Evolutionary conservation across 495 filamentous ascomycete genomes (phyloP).

Genomic region (Clavariopsis aquatica): DNA sequence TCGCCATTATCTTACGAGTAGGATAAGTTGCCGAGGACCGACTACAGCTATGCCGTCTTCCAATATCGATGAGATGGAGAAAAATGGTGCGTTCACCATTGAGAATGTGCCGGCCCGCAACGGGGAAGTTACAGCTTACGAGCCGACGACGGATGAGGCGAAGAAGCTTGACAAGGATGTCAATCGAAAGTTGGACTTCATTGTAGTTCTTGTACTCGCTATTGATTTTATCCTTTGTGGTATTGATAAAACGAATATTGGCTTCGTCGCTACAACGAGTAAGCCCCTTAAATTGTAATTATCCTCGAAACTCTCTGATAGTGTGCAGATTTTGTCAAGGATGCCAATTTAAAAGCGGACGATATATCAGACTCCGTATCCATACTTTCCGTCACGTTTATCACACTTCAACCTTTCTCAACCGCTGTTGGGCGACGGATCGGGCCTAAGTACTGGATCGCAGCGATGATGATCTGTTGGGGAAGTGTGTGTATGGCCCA

Average conservation of each 20-base stretch:
- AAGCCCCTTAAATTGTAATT: neutral
- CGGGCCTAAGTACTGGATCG: constrained; percentile 24
- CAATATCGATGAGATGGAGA: neutral
- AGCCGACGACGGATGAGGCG: constrained; percentile 17
- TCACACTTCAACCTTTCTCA: constrained; percentile 26
- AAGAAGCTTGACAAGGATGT: constrained; percentile 11
- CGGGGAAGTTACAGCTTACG: constrained; percentile 2
- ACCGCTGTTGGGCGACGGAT: constrained; percentile 12
- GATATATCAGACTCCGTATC: constrained; percentile 22
- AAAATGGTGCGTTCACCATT: neutral
- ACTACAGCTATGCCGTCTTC: too few relatives aligned
- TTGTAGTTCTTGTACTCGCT: constrained; percentile 16
- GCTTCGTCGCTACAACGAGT: constrained; percentile 22
- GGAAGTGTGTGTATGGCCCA: constrained; percentile 21
- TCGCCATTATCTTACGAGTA: neutral
- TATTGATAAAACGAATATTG: constrained; percentile 28
- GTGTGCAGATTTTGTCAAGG: constrained; percentile 13
- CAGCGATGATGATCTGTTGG: constrained; percentile 20
- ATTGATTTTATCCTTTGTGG: constrained; percentile 24
- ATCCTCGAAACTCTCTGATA: neutral
- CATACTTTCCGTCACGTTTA: constrained; percentile 13
- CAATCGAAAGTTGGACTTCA: constrained; percentile 18
- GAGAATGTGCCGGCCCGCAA: neutral
- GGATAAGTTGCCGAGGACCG: neutral
- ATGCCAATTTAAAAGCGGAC: constrained; percentile 16